phyloP scores from a whole-genome alignment of 768 basidiomycete species.

The Kwoniella mangroviensis region DNA sequence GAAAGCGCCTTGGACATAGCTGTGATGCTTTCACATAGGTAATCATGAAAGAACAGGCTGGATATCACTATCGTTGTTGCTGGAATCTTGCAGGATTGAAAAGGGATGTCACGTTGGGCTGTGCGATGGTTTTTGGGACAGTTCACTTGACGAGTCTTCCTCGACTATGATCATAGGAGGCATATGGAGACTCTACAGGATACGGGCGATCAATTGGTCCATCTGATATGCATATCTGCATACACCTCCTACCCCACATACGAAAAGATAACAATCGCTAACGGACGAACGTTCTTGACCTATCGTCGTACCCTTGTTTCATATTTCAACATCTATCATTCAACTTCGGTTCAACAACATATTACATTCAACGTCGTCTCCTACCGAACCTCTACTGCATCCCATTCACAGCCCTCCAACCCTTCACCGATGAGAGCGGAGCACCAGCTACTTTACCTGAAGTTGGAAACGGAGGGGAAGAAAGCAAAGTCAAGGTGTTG shows the following conservation, averaged over 20 bases:
- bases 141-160: neutral
- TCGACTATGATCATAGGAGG: too few species aligned
- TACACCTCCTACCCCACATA: neutral
- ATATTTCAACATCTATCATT: too few species aligned
- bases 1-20: too few species aligned
- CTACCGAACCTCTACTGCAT: neutral
- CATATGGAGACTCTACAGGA: neutral
- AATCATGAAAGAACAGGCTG: neutral
- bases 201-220: neutral
- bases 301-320: neutral
- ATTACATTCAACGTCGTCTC: too few species aligned
- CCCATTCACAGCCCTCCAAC: slow-evolving; percentile 27
- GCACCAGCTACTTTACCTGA: slow-evolving; percentile 53
- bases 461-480: slow-evolving; percentile 65
- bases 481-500: slow-evolving; percentile 92
- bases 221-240: too few species aligned
- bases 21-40: too few species aligned
- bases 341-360: too few species aligned
- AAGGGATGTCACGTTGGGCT: neutral
- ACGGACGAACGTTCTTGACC: slow-evolving; percentile 17
- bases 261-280: neutral
- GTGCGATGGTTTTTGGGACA: neutral
- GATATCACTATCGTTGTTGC: neutral
- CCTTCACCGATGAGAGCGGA: slow-evolving; percentile 50
- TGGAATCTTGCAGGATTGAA: neutral